These are phyloP conservation scores for Carallia pectinifolia DNA, from an alignment of 345 rosid genomes.

Conservation along the genomic window DNA sequence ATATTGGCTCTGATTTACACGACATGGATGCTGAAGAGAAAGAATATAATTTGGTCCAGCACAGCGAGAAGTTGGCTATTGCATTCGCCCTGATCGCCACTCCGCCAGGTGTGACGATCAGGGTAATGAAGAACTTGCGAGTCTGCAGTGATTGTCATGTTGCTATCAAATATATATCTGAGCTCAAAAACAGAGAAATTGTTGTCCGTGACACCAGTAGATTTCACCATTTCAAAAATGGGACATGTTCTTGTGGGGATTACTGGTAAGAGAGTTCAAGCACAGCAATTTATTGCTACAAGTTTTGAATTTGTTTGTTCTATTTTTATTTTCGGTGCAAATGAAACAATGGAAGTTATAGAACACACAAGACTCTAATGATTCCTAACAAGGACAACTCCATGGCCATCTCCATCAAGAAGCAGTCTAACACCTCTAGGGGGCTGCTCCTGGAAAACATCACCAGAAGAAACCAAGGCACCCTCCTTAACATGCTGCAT, in stretches of 20 bases:
- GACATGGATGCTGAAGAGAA: slow-evolving; percentile 82
- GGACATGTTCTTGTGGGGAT: slow-evolving; percentile 75
- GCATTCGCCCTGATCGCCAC: slow-evolving; percentile 61
- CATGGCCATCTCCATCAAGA: no score
- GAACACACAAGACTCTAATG: no score
- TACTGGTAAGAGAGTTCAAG: slow-evolving; percentile 47
- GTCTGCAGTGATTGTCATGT: slow-evolving; percentile 75
- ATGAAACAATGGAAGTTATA: no score
- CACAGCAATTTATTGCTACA: no score
- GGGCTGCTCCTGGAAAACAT: no score
- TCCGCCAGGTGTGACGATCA: slow-evolving; percentile 53
- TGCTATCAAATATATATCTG: slow-evolving; percentile 66
- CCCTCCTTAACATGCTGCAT: no score
- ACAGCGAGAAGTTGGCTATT: slow-evolving; percentile 77
- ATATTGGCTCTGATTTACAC: slow-evolving; percentile 47
- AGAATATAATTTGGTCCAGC: slow-evolving; percentile 62
- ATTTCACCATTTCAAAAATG: slow-evolving; percentile 76
- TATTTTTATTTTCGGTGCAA: no score
- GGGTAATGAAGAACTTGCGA: slow-evolving; percentile 77
- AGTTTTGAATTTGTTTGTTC: no score
- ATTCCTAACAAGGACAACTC: no score
- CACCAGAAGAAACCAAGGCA: no score
- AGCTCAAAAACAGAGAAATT: slow-evolving; percentile 58
- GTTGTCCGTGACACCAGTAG: slow-evolving; percentile 73
- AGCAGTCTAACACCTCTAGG: no score